Conservation (phyloP, 1,139 yeast species). For the Candida neerlandica region DNA sequence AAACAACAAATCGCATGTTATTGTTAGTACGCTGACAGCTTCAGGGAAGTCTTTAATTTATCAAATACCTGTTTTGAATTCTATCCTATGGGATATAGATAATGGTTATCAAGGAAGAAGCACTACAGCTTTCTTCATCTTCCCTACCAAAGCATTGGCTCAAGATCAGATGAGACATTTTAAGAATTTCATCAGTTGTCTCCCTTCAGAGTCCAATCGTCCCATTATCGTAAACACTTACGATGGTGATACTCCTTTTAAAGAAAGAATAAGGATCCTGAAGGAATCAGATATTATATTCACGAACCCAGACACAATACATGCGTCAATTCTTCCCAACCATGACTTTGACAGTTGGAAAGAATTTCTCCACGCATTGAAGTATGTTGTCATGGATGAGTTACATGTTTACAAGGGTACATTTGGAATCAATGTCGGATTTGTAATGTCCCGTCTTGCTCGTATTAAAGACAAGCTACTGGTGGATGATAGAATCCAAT, state of each 20-base stretch:
- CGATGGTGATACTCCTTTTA: constrained; percentile 86
- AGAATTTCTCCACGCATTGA: constrained; percentile 61
- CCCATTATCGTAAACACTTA: constrained; percentile 68
- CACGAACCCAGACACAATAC: constrained; percentile 94
- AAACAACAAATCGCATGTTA: constrained; percentile 57
- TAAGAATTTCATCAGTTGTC: constrained; percentile 52
- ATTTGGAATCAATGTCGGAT: constrained; percentile 90
- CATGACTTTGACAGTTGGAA: constrained; percentile 55
- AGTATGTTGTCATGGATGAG: constrained; percentile 84
- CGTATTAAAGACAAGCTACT: constrained; percentile 20
- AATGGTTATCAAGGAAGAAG: constrained; percentile 23
- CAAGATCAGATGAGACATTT: constrained; percentile 92
- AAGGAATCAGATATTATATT: constrained; percentile 75
- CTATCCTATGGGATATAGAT: constrained; percentile 46
- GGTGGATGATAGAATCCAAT: constrained; percentile 40
- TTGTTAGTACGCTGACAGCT: constrained; percentile 90
- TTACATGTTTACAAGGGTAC: constrained; percentile 86
- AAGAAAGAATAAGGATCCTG: constrained; percentile 54
- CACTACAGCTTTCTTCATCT: constrained; percentile 77
- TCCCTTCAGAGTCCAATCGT: constrained; percentile 35
- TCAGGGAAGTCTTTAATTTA: constrained; percentile 93
- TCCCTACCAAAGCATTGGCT: constrained; percentile 96
- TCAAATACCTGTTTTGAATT: constrained; percentile 79
- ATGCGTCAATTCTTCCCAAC: constrained; percentile 79
- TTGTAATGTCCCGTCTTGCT: constrained; percentile 72